Conservation (phyloP, 2,329 filamentous ascomycete genomes). For the Gliomastix tumulicola region DNA sequence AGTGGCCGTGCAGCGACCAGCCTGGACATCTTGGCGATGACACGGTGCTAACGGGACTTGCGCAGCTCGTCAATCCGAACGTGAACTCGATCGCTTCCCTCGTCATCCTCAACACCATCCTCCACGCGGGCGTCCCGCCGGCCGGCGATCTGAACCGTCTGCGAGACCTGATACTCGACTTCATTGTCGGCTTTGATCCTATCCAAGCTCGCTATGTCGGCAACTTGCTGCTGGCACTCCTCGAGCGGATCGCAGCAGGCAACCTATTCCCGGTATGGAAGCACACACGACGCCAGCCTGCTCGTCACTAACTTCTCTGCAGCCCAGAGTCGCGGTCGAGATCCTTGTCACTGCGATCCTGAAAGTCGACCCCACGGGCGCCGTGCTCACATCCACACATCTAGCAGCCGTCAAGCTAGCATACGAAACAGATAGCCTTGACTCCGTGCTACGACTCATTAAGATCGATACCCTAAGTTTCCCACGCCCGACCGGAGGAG, state of each 20-base stretch:
- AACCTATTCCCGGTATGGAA: conserved; percentile 31
- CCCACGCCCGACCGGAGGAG: conserved; percentile 36
- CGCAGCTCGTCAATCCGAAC: conserved; percentile 37
- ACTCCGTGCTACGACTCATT: conserved; percentile 52
- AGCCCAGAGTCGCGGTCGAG: conserved; percentile 40
- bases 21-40: no score
- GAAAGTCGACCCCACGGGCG: conserved; percentile 58
- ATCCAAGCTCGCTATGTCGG: conserved; percentile 46
- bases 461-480: conserved; percentile 61
- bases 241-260: conserved; percentile 30
- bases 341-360: conserved; percentile 47
- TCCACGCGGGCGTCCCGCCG: conserved; percentile 15
- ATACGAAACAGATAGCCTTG: conserved; percentile 44
- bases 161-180: conserved; percentile 27
- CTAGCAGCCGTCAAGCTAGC: conserved; percentile 51
- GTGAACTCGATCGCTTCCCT: conserved; percentile 46
- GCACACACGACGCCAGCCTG: neutral
- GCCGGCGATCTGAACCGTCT: no score
- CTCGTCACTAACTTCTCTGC: no score
- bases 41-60: no score
- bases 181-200: conserved; percentile 38
- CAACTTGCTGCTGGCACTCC: conserved; percentile 30
- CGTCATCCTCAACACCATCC: conserved; percentile 32
- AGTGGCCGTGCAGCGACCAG: conserved; percentile 2
- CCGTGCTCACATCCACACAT: conserved; percentile 60